Percentiles rank a stretch among this genome's conserved stretches.
Evolutionary conservation across 163 green algal species (phyloP).

Genomic region (Scenedesmus sp.): DNA sequence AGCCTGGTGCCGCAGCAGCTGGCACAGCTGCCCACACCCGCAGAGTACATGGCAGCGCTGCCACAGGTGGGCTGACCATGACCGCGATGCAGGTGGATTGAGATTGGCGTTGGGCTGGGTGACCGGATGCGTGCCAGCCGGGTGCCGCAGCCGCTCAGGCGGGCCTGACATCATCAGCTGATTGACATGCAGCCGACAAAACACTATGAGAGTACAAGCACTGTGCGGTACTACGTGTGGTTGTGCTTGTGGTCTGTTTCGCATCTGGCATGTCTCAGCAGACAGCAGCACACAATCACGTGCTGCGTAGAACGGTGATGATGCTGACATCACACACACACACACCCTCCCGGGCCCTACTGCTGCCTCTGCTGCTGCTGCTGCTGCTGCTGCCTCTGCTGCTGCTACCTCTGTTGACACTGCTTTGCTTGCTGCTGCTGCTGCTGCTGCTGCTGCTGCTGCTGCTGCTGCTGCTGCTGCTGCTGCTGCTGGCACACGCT

Average conservation of each 20-base stretch:
- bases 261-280: too few relatives aligned
- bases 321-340: too few relatives aligned
- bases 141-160: slow-evolving; percentile 57
- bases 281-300: too few relatives aligned
- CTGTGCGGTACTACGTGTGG: too few relatives aligned
- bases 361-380: neutral
- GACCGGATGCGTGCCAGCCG: slow-evolving; percentile 70
- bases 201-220: slow-evolving; percentile 61
- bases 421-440: too few relatives aligned
- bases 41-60: slow-evolving; percentile 73
- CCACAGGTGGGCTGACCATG: slow-evolving; percentile 64
- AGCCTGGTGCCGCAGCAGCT: slow-evolving; percentile 67
- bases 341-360: too few relatives aligned
- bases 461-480: slow-evolving; percentile 7
- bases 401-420: neutral
- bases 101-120: too few relatives aligned
- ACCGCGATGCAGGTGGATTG: too few relatives aligned
- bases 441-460: slow-evolving; percentile 29
- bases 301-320: too few relatives aligned
- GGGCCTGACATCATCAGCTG: slow-evolving; percentile 38
- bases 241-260: too few relatives aligned
- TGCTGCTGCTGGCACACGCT: neutral
- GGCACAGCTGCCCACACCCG: slow-evolving; percentile 34
- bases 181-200: neutral
- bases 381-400: neutral